Percentiles rank a stretch among this genome's conserved stretches.
Evolutionary conservation across 2,329 filamentous ascomycete species (phyloP).

Genomic region (Arthrobotrys sinensis): DNA sequence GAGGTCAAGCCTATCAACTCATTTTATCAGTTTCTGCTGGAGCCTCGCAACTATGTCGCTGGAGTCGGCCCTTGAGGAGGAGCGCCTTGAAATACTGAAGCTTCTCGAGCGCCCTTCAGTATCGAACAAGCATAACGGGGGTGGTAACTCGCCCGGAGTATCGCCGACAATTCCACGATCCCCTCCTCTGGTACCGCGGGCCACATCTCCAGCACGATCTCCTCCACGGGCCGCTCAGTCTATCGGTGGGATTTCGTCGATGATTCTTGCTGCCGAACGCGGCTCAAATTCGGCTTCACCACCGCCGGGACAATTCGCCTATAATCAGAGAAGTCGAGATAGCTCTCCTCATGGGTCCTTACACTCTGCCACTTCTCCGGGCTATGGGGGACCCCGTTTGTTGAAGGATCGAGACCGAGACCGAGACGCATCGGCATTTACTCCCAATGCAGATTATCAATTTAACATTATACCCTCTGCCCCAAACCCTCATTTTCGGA

Average conservation of each 20-base stretch:
- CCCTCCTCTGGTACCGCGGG: conserved; percentile 67
- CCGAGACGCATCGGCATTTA: conserved; percentile 65
- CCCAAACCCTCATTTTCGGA: conserved; percentile 65
- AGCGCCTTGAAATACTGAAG: conserved; percentile 80
- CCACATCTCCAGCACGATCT: conserved; percentile 66
- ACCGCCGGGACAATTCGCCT: conserved; percentile 35
- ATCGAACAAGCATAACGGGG: conserved; percentile 58
- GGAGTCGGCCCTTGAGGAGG: conserved; percentile 82
- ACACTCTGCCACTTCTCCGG: conserved; percentile 68
- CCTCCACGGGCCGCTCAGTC: conserved; percentile 43
- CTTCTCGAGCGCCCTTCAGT: conserved; percentile 74
- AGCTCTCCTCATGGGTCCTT: conserved; percentile 72
- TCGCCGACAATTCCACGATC: conserved; percentile 62
- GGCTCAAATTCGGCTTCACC: conserved; percentile 48
- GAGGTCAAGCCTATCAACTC: not conserved
- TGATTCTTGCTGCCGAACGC: conserved; percentile 64
- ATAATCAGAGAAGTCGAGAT: conserved; percentile 58
- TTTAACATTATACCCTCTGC: conserved; percentile 73
- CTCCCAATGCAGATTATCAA: conserved; percentile 72
- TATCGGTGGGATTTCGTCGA: conserved; percentile 73
- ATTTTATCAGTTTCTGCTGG: not conserved
- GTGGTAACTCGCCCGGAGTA: conserved; percentile 62
- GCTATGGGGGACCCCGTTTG: conserved; percentile 71
- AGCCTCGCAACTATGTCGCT: conserved; percentile 75
- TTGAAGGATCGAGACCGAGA: conserved; percentile 67